Base-by-base conservation (phyloP, 2,329 filamentous ascomycete genomes). In the Monilinia laxa region DNA sequence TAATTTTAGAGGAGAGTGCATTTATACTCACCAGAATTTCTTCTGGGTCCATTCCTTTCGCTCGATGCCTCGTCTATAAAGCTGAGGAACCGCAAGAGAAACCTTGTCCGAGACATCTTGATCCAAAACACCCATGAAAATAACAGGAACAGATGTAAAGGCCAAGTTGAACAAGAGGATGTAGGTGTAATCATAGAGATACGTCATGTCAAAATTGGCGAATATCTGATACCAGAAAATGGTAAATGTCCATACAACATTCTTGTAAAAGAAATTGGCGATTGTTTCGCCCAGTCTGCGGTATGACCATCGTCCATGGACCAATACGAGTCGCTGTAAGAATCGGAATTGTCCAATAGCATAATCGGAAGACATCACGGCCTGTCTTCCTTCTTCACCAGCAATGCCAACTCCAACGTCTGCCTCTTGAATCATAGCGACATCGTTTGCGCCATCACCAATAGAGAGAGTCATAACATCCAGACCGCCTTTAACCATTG, bases 181-280 rank as follows among this genome's bases (percentile, higher is more conserved):
- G 80, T 98, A 99, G 51, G 92, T 96, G 81, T 97, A 97, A 78
- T 99, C 95, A 81, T 96, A 97, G 64, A 97, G 87, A 77, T 97
- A 98, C 56, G 94, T 94, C 78, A 94, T 93, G 80, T 99, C 95
- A 78, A 96, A 97, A 79, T 96, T 90, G 82, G 91, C 92, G 79
- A 90, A 99, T 65, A 97, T 92, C 77, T 96, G 93, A 79, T 91
- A 99, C 94, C 94, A 98, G 84, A 98, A 97, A 67, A 99, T 90
- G 54, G 90, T 86, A 76, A 97, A 94, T 0, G 92, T 95, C 95
- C 95, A 99, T 63, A 98, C 90, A 79, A 99, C 90, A 81, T 98
- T 99, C 90, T 99, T 99, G 87, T 98, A 99, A 83, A 99, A 99
- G 84, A 99, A 99, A 78, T 99, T 99, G 78, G 93, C 92, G 75